These are phyloP conservation scores for Corylus avellana DNA, from an alignment of 306 rosid species.

Conservation along the genomic window DNA sequence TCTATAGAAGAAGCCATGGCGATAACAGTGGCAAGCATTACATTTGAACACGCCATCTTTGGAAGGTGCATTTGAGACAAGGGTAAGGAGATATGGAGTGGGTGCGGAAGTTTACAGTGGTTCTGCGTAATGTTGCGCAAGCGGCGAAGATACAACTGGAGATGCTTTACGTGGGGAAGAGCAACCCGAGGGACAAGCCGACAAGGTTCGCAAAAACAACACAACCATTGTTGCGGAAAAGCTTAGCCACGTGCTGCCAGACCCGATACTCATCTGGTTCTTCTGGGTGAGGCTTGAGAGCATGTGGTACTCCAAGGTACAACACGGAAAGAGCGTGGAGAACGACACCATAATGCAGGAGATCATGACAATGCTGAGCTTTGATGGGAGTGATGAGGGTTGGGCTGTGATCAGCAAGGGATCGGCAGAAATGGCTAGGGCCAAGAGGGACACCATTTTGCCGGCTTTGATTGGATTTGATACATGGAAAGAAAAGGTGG, in stretches of 20 bases:
- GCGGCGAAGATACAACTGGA: slow-evolving; percentile 42
- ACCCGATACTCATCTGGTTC: slow-evolving; percentile 53
- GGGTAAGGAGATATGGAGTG: slow-evolving; percentile 32
- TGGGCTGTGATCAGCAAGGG: slow-evolving; percentile 42
- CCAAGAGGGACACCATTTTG: slow-evolving; percentile 30
- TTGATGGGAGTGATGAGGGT: slow-evolving; percentile 36
- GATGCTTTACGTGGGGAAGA: slow-evolving; percentile 59
- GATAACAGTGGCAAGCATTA: too few relatives aligned
- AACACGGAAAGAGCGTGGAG: slow-evolving; percentile 24
- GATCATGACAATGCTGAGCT: slow-evolving; percentile 40
- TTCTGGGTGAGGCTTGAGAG: slow-evolving; percentile 72
- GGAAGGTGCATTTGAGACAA: too few relatives aligned
- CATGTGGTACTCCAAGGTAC: slow-evolving; percentile 57
- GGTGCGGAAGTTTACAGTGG: slow-evolving; percentile 51
- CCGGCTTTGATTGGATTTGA: slow-evolving; percentile 25
- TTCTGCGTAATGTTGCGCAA: slow-evolving; percentile 25
- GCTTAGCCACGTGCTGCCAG: slow-evolving; percentile 37
- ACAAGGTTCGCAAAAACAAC: slow-evolving; percentile 25
- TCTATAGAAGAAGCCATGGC: too few relatives aligned
- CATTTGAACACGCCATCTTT: too few relatives aligned
- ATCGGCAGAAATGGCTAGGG: slow-evolving; percentile 27
- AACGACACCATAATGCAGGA: slow-evolving; percentile 43
- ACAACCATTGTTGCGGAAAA: slow-evolving; percentile 23
- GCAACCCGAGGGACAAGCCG: slow-evolving; percentile 43
- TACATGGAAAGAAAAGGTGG: slow-evolving; percentile 33